These are phyloP conservation scores for Naematelia encephala DNA, from an alignment of 768 basidiomycete genomes.

Conservation along the genomic window DNA sequence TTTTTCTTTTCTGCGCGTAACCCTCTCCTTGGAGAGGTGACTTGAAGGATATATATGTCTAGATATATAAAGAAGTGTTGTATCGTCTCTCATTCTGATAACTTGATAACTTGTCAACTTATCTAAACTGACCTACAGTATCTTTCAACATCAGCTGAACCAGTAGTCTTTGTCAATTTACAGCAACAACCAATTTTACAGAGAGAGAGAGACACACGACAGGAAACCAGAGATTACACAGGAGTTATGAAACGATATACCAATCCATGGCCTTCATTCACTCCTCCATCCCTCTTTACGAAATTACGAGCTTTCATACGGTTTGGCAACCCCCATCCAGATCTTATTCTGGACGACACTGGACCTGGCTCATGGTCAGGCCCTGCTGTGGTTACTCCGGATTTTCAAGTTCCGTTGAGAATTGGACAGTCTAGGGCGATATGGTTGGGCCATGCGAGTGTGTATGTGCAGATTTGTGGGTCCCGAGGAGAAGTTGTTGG, in stretches of 20 bases:
- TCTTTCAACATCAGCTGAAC: too few relatives aligned
- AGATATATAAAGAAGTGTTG: too few relatives aligned
- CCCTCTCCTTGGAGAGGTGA: too few relatives aligned
- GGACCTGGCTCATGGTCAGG: not conserved
- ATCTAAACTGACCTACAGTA: too few relatives aligned
- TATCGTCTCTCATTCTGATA: too few relatives aligned
- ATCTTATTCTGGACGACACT: too few relatives aligned
- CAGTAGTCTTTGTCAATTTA: too few relatives aligned
- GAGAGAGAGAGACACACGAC: not conserved
- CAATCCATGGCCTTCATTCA: constrained; percentile 2
- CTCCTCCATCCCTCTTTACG: not conserved
- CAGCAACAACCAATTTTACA: too few relatives aligned
- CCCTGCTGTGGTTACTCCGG: not conserved
- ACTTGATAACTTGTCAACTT: too few relatives aligned
- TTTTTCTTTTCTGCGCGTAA: too few relatives aligned
- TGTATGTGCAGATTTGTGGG: not conserved
- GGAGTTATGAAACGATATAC: not conserved
- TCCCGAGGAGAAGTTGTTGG: not conserved
- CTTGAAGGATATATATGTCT: too few relatives aligned
- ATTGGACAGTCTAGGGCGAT: not conserved
- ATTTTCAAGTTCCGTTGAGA: not conserved
- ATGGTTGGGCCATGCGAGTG: constrained; percentile 4
- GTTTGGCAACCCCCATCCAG: not conserved
- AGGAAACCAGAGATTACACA: too few relatives aligned
- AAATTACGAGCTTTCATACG: not conserved